These are phyloP conservation scores for Ophiostoma montium DNA, from an alignment of 2,329 filamentous ascomycete species.

Conservation along the genomic window DNA sequence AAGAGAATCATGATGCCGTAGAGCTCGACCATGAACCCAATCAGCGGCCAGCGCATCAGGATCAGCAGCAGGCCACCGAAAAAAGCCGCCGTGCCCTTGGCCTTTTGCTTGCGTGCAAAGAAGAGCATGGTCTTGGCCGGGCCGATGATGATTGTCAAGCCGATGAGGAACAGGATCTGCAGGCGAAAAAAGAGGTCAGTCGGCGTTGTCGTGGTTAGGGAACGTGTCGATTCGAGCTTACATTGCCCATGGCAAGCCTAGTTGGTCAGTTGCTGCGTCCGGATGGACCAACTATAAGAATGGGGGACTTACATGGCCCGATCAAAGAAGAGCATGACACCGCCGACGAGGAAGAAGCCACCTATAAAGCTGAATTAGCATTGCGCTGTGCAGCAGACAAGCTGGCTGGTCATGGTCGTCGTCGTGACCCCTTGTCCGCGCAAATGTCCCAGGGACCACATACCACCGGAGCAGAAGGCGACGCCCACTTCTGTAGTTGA, in stretches of 20 bases:
- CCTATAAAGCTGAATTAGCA: conserved; percentile 34
- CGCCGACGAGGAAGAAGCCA: conserved; percentile 86
- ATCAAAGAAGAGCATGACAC: conserved; percentile 95
- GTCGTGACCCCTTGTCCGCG: not conserved
- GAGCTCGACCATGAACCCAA: conserved; percentile 79
- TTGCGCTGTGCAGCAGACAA: not conserved
- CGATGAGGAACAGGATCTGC: conserved; percentile 94
- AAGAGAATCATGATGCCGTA: conserved; percentile 92
- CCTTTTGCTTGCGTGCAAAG: conserved; percentile 87
- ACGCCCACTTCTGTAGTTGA: conserved; percentile 72
- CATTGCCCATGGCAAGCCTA: conserved; percentile 95
- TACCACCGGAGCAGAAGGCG: conserved; percentile 95
- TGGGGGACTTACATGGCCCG: conserved; percentile 64
- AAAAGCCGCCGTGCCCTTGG: conserved; percentile 83
- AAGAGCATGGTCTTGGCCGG: conserved; percentile 81
- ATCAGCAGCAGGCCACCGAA: conserved; percentile 72
- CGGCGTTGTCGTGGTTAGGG: not conserved
- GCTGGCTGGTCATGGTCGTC: no score
- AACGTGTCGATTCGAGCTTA: conserved; percentile 26
- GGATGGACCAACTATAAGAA: no score
- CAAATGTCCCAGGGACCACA: conserved; percentile 23
- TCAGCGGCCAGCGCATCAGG: conserved; percentile 75
- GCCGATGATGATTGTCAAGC: conserved; percentile 90
- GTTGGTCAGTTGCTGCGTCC: no score
- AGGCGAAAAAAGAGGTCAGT: not conserved